Evolutionary conservation across 2,329 filamentous ascomycete species (phyloP).

Genomic region (Tolypocladium ophioglossoides): DNA sequence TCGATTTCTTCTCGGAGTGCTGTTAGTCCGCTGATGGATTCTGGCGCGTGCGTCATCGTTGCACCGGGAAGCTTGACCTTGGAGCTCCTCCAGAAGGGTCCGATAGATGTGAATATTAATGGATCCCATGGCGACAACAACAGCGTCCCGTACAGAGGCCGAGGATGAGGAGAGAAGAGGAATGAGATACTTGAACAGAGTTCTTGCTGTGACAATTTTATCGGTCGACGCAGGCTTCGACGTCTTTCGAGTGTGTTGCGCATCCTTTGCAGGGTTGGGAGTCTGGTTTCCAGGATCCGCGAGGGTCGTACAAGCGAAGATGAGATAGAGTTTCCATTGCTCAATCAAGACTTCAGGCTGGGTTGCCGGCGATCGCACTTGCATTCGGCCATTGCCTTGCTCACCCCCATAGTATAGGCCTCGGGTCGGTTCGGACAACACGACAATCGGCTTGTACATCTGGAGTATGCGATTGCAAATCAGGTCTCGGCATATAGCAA

Average conservation of each 20-base stretch:
- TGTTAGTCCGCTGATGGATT: constrained; percentile 77
- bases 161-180: constrained; percentile 75
- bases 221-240: constrained; percentile 59
- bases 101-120: constrained; percentile 93
- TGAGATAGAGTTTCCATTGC: constrained; percentile 95
- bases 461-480: constrained; percentile 87
- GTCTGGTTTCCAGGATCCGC: constrained; percentile 62
- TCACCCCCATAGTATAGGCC: constrained; percentile 55
- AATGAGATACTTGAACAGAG: constrained; percentile 84
- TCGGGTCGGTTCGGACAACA: constrained; percentile 63
- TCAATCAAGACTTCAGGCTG: constrained; percentile 84
- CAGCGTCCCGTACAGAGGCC: constrained; percentile 74
- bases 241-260: constrained; percentile 70
- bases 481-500: constrained; percentile 81
- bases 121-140: constrained; percentile 83
- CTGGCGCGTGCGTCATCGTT: constrained; percentile 81
- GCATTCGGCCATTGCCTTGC: constrained; percentile 39
- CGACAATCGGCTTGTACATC: constrained; percentile 78
- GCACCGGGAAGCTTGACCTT: constrained; percentile 75
- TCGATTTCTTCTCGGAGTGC: constrained; percentile 69
- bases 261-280: constrained; percentile 32
- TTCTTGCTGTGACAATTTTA: constrained; percentile 78
- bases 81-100: constrained; percentile 79
- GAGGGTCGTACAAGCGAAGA: constrained; percentile 93
- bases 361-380: constrained; percentile 50